A percentile compares a stretch with the other conserved stretches of the same genome.
Evolutionary conservation across 305 asterid genomes (phyloP).

Genomic region (Fraxinus nigra): DNA sequence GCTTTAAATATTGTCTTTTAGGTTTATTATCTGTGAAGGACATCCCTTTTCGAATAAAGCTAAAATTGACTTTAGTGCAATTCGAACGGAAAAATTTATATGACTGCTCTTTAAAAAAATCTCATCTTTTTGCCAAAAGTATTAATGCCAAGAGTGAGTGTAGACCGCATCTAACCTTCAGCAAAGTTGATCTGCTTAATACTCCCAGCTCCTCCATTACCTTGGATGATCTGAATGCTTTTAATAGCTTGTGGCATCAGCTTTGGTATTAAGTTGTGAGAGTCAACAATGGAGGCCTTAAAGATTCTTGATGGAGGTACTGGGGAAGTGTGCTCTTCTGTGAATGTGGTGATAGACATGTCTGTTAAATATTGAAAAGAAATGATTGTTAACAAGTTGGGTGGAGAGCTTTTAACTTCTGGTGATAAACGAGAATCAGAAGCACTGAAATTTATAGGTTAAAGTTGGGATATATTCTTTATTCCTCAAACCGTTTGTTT

Average conservation of each 20-base stretch:
- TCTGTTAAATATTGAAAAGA: neutral
- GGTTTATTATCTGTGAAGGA: neutral
- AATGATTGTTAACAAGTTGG: neutral
- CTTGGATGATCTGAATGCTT: conserved; percentile 32
- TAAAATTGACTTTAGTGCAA: neutral
- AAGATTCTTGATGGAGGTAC: conserved; percentile 35
- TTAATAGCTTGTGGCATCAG: conserved; percentile 32
- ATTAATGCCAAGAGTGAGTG: neutral
- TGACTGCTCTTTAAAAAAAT: neutral
- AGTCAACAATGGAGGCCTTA: conserved; percentile 31
- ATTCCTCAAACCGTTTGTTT: neutral
- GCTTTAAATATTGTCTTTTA: neutral
- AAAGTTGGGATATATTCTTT: neutral
- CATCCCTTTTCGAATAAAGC: neutral
- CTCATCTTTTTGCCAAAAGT: neutral
- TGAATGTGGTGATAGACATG: conserved; percentile 25
- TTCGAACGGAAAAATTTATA: neutral
- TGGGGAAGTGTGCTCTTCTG: conserved; percentile 18
- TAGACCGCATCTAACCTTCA: conserved; percentile 25
- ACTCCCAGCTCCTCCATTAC: conserved; percentile 36
- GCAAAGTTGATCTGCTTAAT: conserved; percentile 30
- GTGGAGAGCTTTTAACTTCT: neutral
- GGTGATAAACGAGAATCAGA: neutral
- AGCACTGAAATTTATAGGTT: neutral
- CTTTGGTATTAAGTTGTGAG: conserved; percentile 36